Base-by-base conservation (phyloP, 1,139 yeast genomes). In the Pneumocystis carinii region DNA sequence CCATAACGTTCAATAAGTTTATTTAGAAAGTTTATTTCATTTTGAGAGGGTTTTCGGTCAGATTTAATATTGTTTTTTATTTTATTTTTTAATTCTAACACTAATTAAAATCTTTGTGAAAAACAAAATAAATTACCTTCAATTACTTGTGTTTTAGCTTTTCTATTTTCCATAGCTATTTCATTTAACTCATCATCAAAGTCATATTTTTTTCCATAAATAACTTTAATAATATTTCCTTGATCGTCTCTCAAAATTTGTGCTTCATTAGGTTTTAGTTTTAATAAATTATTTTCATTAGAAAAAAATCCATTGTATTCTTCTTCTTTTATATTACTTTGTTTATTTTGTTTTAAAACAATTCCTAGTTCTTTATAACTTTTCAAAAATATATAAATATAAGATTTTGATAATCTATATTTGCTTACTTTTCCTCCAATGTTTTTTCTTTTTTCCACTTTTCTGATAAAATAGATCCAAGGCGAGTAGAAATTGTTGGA, bases 11-110 rank as follows among this genome's bases (percentile, higher is more conserved):
- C 82, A 66, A 84, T 80, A 62, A 92, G 77, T 32, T 75, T 75
- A 62, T 75, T 75, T 59, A 89, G 75, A 95, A 96, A 89, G 55
- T 81, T 86, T 61, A 74, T 75, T 74, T 92, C 97, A 70, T 95
- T 78, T 59, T 81, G 85, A 64, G 90, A 83, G 69, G 83, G 86
- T 59, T 74, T 76, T 70, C 89, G 80, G 17, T 55, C 55, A 8
- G 60, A 59, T 32, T 62, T 39, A 66, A 75, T 81, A 14, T 81
- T 83, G 64, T 80, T 72, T 62, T 76, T 75, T 0, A 96, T 92
- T 69, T 80, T 78, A 66, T 80, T 83, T 74, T 88, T 90, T 61
- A 92, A 79, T 72, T 86, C 59, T 57, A 24, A 57, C 12, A 37
- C 29, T 39, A 12, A 19, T 19, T 19, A 19, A 17, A 2, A 15